phyloP scores from a whole-genome alignment of 495 filamentous ascomycete species.

The Lepidopterella palustris region DNA sequence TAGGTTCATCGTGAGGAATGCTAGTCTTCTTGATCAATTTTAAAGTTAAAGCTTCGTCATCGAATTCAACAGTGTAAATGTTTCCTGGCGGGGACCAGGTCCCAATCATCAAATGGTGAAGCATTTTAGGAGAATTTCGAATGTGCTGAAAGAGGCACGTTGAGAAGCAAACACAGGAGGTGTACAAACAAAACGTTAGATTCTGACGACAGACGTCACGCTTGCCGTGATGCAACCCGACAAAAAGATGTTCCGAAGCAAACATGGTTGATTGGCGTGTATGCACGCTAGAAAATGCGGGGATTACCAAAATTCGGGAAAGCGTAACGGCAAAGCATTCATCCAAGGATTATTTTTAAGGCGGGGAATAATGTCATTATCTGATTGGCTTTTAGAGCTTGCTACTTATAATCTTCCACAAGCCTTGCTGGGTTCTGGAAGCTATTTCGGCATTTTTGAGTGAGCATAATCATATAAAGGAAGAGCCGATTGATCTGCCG shows the following conservation, averaged over 20 bases:
- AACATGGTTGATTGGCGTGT: background rate
- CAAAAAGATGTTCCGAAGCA: background rate
- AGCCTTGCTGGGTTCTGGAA: background rate
- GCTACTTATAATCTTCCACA: background rate
- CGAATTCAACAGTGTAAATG: conserved; percentile 78
- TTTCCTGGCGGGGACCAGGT: conserved; percentile 80
- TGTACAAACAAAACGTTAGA: too few relatives aligned
- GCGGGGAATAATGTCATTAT: background rate
- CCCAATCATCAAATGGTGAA: conserved; percentile 77
- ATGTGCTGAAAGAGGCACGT: background rate
- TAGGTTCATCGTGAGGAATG: conserved; percentile 73
- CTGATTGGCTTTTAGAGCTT: background rate
- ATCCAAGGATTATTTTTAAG: background rate
- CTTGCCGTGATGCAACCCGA: background rate
- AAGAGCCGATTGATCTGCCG: conserved; percentile 15
- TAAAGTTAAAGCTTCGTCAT: conserved; percentile 66
- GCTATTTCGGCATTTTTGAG: background rate
- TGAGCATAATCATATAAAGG: background rate
- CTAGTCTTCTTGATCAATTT: conserved; percentile 69
- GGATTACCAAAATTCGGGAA: background rate
- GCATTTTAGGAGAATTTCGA: conserved; percentile 51
- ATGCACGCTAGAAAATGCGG: background rate
- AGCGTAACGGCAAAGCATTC: background rate
- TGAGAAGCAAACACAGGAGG: too few relatives aligned
- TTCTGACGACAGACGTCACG: background rate